Conservation (phyloP, 495 filamentous ascomycete species). For the Hypoxylon lienhwacheense region DNA sequence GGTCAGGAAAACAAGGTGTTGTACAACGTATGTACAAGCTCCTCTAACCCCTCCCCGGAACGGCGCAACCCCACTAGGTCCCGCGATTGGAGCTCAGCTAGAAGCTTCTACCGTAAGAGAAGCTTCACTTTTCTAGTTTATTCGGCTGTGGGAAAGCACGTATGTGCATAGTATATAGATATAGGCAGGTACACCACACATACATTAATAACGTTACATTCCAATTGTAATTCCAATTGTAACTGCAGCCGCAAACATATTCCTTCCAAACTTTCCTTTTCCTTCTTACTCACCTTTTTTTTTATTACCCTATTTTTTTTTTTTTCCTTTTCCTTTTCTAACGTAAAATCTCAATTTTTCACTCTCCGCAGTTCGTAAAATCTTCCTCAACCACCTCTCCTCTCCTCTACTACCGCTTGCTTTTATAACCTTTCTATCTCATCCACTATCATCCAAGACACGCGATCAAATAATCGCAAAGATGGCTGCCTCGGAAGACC, state of each 20-base stretch:
- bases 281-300: background rate
- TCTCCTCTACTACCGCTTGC: background rate
- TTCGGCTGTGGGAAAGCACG: too few relatives aligned
- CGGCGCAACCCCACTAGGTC: conserved; percentile 24
- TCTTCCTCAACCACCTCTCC: background rate
- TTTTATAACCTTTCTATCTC: background rate
- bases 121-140: conserved; percentile 27
- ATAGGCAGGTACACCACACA: conserved; percentile 11
- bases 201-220: too few relatives aligned
- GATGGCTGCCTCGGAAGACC: conserved; percentile 43
- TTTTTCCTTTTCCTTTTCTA: background rate
- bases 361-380: too few relatives aligned
- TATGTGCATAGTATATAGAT: too few relatives aligned
- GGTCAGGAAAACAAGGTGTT: too few relatives aligned
- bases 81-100: conserved; percentile 33
- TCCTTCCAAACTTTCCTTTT: background rate
- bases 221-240: conserved; percentile 32
- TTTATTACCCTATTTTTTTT: background rate
- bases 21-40: too few relatives aligned
- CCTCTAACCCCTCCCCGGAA: background rate
- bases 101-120: conserved; percentile 31
- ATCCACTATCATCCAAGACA: background rate
- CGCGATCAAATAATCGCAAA: background rate
- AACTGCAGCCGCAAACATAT: conserved; percentile 17
- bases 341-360: background rate